These are phyloP conservation scores for Helotiales sp. DNA, from an alignment of 2,329 filamentous ascomycete species.

Conservation along the genomic window DNA sequence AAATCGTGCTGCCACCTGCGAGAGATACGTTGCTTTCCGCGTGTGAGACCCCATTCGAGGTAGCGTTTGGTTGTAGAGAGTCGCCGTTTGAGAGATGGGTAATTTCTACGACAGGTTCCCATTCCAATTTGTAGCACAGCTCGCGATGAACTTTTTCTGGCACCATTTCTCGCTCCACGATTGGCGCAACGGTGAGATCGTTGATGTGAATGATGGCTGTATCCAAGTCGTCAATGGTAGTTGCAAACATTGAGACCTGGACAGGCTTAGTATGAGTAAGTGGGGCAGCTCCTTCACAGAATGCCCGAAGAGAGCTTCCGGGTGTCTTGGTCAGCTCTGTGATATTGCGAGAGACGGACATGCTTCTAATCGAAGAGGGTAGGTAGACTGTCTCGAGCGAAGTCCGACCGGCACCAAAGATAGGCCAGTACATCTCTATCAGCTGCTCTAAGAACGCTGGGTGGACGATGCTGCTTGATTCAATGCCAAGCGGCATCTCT, in stretches of 20 bases:
- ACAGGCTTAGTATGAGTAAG: constrained; percentile 44
- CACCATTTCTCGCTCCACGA: constrained; percentile 45
- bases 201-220: constrained; percentile 47
- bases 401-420: constrained; percentile 45
- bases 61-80: neutral
- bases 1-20: constrained; percentile 18
- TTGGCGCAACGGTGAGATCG: constrained; percentile 49
- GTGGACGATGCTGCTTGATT: constrained; percentile 51
- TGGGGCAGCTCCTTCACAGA: constrained; percentile 45
- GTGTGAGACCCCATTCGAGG: neutral
- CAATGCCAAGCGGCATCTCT: constrained; percentile 51
- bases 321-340: constrained; percentile 46
- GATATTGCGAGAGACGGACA: constrained; percentile 46
- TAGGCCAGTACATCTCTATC: constrained; percentile 50
- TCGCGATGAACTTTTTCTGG: constrained; percentile 46
- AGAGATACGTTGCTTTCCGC: neutral
- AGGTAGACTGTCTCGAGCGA: constrained; percentile 49
- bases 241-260: constrained; percentile 48
- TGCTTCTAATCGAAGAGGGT: constrained; percentile 48
- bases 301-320: constrained; percentile 45
- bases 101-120: constrained; percentile 44
- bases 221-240: constrained; percentile 34
- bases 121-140: constrained; percentile 54
- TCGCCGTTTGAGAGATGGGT: constrained; percentile 6
- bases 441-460: constrained; percentile 54